Conservation (phyloP, 2,329 filamentous ascomycete species). For the Exserohilum rostratum region DNA sequence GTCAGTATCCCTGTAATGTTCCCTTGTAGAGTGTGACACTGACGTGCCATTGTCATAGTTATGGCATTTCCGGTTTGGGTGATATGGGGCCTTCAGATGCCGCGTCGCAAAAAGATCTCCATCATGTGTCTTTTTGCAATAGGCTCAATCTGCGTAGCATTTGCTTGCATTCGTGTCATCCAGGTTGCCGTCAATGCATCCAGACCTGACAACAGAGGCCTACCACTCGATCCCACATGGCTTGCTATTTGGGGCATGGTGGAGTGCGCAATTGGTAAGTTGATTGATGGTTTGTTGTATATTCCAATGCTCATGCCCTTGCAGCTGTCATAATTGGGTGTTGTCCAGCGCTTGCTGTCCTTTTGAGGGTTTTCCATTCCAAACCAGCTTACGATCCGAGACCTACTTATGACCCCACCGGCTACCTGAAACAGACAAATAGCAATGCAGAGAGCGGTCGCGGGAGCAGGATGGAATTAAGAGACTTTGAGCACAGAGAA, state of each 20-base stretch:
- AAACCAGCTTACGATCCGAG: conserved; percentile 6
- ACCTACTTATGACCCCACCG: conserved; percentile 1
- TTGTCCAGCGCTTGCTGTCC: conserved; percentile 21
- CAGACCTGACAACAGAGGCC: conserved; percentile 22
- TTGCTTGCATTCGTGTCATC: conserved; percentile 30
- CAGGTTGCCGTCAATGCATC: conserved; percentile 37
- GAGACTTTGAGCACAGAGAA: background rate
- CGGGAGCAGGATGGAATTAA: background rate
- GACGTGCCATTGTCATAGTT: conserved; percentile 23
- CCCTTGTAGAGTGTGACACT: background rate
- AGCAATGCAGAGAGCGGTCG: background rate
- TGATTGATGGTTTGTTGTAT: too few species aligned
- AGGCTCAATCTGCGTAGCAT: conserved; percentile 19
- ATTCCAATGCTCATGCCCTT: background rate
- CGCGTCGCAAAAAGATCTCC: conserved; percentile 38
- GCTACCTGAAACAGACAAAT: conserved; percentile 7
- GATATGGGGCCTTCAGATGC: conserved; percentile 48
- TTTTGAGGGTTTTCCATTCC: conserved; percentile 7
- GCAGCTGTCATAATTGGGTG: conserved; percentile 24
- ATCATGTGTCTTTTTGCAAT: conserved; percentile 35
- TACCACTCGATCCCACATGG: conserved; percentile 35
- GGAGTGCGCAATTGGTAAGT: conserved; percentile 38
- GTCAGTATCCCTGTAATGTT: conserved; percentile 14
- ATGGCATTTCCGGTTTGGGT: conserved; percentile 47
- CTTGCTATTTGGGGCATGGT: conserved; percentile 45